Evolutionary conservation across 208 protist species (phyloP).

Genomic region (Acanthamoeba royreba): DNA sequence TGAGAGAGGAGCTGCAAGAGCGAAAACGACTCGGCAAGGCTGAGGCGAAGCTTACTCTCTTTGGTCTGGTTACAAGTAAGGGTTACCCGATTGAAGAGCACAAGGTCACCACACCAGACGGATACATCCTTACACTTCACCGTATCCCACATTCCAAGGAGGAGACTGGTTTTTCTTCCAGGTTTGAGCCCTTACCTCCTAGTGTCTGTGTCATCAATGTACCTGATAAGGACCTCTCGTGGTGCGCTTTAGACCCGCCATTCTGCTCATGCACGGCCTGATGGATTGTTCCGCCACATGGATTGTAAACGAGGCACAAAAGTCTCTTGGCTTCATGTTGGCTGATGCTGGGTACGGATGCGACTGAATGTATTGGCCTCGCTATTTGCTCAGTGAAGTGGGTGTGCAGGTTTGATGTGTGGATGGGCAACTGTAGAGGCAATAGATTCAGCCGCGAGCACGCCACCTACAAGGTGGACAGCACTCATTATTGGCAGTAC

Average conservation of each 20-base stretch:
- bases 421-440: constrained; percentile 28
- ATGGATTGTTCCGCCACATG: background rate
- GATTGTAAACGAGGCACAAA: background rate
- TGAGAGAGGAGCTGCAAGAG: background rate
- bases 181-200: too few species aligned
- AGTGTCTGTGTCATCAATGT: background rate
- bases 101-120: background rate
- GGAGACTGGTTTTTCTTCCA: background rate
- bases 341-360: background rate
- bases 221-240: too few species aligned
- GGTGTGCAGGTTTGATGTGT: constrained; percentile 25
- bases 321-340: background rate
- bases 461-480: background rate
- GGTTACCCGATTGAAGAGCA: constrained; percentile 10
- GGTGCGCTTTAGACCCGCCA: background rate
- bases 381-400: background rate
- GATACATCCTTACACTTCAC: background rate
- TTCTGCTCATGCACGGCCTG: background rate
- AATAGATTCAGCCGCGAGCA: background rate
- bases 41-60: background rate
- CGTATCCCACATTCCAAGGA: background rate
- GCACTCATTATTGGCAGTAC: constrained; percentile 4
- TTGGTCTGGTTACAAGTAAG: background rate
- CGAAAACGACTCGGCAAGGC: background rate
- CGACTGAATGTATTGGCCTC: background rate